These are phyloP conservation scores for Diophrys sp. DNA, from an alignment of 73 alveolate genomes.

Conservation along the genomic window DNA sequence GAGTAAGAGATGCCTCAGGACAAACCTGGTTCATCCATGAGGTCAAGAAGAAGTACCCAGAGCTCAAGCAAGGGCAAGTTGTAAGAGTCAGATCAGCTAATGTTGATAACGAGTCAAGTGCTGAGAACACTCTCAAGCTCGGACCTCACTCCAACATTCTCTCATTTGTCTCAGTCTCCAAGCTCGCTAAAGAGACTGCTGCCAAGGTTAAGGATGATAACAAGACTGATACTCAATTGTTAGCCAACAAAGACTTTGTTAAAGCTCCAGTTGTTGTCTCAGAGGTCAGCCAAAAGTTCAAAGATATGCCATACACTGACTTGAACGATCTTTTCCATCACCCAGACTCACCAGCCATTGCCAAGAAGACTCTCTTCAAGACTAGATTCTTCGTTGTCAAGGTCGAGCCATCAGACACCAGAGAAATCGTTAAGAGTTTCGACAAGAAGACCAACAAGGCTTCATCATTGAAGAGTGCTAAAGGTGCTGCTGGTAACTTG, in stretches of 20 bases:
- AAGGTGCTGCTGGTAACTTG: constrained; percentile 2
- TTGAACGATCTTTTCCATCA: constrained; percentile 36
- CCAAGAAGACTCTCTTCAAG: constrained; percentile 44
- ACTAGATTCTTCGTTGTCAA: constrained; percentile 50
- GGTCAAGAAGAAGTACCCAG: constrained; percentile 53
- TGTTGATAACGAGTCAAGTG: constrained; percentile 13
- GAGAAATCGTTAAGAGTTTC: constrained; percentile 37
- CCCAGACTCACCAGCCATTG: constrained; percentile 13
- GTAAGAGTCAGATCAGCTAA: constrained; percentile 49
- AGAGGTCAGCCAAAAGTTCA: constrained; percentile 30
- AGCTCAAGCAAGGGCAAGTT: constrained; percentile 34
- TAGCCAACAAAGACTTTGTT: constrained; percentile 24
- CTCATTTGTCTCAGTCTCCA: constrained; percentile 44
- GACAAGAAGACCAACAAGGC: constrained; percentile 45
- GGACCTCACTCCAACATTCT: constrained; percentile 55
- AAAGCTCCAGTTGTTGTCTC: constrained; percentile 44
- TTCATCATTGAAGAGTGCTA: not conserved
- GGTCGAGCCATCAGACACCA: constrained; percentile 50
- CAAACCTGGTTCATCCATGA: constrained; percentile 29
- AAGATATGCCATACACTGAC: constrained; percentile 30
- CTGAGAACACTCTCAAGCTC: constrained; percentile 39
- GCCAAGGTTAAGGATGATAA: constrained; percentile 38
- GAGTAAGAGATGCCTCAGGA: constrained; percentile 44
- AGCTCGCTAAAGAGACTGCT: constrained; percentile 35
- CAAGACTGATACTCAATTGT: constrained; percentile 17